Base-by-base conservation (phyloP, 768 basidiomycete species). In the Naganishia vaughanmartiniae region DNA sequence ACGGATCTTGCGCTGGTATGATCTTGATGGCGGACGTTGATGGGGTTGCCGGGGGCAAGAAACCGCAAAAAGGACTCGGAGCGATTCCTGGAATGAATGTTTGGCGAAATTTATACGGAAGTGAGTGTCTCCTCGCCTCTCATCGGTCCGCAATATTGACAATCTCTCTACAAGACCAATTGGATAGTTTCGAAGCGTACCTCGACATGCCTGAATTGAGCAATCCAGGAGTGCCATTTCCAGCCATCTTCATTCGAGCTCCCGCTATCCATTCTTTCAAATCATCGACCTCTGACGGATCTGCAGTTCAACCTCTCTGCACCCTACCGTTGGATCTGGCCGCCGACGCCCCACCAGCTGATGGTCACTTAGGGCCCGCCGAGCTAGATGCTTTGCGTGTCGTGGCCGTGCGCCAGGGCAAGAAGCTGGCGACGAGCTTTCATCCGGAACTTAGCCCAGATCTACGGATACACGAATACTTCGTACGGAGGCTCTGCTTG, bases 1-100 rank as follows among this genome's bases (percentile, higher is more conserved):
- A 93, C 93, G 94, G 94, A 2, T 96, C 93, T 0, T 98, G 94
- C 81, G 94, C 94, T 0, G 94, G 95, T 14, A 93, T 93, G 48
- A 96, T 97, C 66, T 83, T 97, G 24, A 86, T 97, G 55, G 86
- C 93, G 1, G 80, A 76, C 33, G 85, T 89, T 73, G 82, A 84
- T 72, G 80, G 15, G 24, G 86, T 92, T 2, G 87, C 89, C 54
- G 89, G 89, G 54, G 86, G 88, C 3, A 66, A 73, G 65, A 67
- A 72, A 42, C 63, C 69, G 0, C 93, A 95, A 79, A 90, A 93
- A 74, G 84, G 93, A 17, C 82, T 95, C 14, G 88, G 88, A 34
- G 92, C 89, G 10, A 86, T 96, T 31, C 65, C 68, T 76, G 87
- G 88, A 4, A 85, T 95, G 72, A 87, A 86, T 5, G 88, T 93